phyloP scores from a whole-genome alignment of 768 basidiomycete species.

The Lentinula sp. region DNA sequence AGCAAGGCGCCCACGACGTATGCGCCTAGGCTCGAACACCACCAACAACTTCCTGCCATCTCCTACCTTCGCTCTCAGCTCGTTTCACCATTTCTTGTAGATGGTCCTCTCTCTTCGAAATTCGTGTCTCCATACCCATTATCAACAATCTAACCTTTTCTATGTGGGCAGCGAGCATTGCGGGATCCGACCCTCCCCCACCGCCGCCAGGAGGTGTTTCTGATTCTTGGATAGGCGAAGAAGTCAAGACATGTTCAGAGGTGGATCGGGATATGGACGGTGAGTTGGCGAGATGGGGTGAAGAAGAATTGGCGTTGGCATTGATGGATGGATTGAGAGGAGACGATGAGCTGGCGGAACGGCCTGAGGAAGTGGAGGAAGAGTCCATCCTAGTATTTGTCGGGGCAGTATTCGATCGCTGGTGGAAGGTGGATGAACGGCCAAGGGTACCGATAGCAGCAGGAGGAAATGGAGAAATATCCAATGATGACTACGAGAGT shows the following conservation, averaged over 20 bases:
- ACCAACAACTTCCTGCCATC: conserved; percentile 37
- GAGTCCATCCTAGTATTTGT: conserved; percentile 12
- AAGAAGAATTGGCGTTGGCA: conserved; percentile 11
- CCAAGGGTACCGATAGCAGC: conserved; percentile 10
- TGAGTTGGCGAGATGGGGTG: conserved; percentile 5
- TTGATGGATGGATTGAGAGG: background rate
- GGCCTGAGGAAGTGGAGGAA: conserved; percentile 7
- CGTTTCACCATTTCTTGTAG: conserved; percentile 52
- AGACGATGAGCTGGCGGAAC: background rate
- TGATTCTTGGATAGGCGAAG: conserved; percentile 14
- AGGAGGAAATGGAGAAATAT: conserved; percentile 23
- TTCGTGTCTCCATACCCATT: conserved; percentile 70
- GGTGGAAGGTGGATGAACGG: conserved; percentile 17
- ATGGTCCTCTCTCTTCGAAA: conserved; percentile 58
- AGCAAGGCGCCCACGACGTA: too few species aligned
- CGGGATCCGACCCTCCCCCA: background rate
- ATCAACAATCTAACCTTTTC: conserved; percentile 66
- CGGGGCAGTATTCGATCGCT: background rate
- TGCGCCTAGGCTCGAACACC: background rate
- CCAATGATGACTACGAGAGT: conserved; percentile 21
- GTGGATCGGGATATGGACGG: conserved; percentile 10
- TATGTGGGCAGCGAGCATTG: conserved; percentile 44
- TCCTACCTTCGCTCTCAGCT: conserved; percentile 53
- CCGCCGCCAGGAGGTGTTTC: background rate
- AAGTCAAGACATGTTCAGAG: conserved; percentile 14